Conservation (phyloP, 352 stramenopile species). For the Phytophthora multivora region DNA sequence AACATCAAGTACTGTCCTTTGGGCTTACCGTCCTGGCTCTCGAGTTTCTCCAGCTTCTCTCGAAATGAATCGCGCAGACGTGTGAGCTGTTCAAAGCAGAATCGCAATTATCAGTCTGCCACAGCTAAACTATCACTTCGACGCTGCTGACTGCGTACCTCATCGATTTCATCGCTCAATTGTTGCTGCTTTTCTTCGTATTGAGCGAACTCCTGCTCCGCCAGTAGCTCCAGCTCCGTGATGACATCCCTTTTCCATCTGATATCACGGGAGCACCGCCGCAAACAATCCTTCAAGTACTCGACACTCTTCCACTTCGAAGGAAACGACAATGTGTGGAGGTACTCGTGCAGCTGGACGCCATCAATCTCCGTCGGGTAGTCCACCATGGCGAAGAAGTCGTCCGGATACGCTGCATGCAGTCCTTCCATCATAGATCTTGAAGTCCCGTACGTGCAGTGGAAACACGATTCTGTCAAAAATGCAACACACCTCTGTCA, state of each 20-base stretch:
- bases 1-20: slow-evolving; percentile 57
- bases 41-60: slow-evolving; percentile 50
- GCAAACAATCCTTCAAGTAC: slow-evolving; percentile 80
- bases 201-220: slow-evolving; percentile 60
- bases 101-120: neutral
- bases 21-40: slow-evolving; percentile 23
- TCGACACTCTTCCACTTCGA: slow-evolving; percentile 85
- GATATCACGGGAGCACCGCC: slow-evolving; percentile 75
- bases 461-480: slow-evolving; percentile 59
- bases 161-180: slow-evolving; percentile 80
- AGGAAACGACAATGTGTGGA: slow-evolving; percentile 53
- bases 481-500: slow-evolving; percentile 3
- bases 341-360: slow-evolving; percentile 66
- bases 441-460: slow-evolving; percentile 68
- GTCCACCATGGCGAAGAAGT: slow-evolving; percentile 74
- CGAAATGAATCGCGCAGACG: slow-evolving; percentile 74
- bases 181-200: slow-evolving; percentile 51
- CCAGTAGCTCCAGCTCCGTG: slow-evolving; percentile 71
- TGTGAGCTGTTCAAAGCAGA: slow-evolving; percentile 40
- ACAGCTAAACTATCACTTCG: neutral
- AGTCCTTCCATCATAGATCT: slow-evolving; percentile 54
- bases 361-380: slow-evolving; percentile 72
- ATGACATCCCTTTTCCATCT: slow-evolving; percentile 81
- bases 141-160: slow-evolving; percentile 27
- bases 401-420: slow-evolving; percentile 51